phyloP scores from a whole-genome alignment of 441 rosid genomes.

The Adansonia grandidieri region DNA sequence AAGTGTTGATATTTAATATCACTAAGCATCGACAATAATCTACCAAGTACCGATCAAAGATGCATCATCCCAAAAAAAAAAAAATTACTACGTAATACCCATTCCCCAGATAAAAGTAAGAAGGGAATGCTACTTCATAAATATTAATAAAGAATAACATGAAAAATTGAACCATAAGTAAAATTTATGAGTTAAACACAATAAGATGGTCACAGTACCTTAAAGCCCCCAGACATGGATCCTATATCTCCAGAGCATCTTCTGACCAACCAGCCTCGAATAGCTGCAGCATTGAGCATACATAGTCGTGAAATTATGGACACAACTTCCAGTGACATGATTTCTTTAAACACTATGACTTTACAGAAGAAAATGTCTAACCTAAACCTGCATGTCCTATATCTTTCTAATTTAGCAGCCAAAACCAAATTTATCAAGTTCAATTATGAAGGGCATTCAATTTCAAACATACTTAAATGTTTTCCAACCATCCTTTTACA shows the following conservation, averaged over 20 bases:
- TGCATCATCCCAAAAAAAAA: background rate
- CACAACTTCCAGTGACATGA: background rate
- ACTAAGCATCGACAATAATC: background rate
- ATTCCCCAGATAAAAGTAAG: background rate
- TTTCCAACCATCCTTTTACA: conserved; percentile 6
- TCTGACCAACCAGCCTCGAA: conserved; percentile 97
- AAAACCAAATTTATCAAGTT: background rate
- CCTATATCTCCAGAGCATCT: conserved; percentile 86
- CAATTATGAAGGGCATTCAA: background rate
- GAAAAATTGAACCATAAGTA: background rate
- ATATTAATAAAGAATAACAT: background rate
- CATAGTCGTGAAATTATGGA: background rate
- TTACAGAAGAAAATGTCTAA: conserved; percentile 4
- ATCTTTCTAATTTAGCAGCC: background rate
- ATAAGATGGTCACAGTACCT: conserved; percentile 48
- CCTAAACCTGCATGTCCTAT: background rate
- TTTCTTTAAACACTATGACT: background rate
- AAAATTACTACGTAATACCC: background rate
- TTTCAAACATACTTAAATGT: background rate
- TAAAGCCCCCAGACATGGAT: conserved; percentile 52
- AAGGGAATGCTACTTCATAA: background rate
- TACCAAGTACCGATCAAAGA: background rate
- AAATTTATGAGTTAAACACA: background rate
- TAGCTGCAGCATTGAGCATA: conserved; percentile 48
- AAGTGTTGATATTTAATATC: background rate